phyloP scores from a whole-genome alignment of 768 basidiomycete species.

The Amanita inopinata region DNA sequence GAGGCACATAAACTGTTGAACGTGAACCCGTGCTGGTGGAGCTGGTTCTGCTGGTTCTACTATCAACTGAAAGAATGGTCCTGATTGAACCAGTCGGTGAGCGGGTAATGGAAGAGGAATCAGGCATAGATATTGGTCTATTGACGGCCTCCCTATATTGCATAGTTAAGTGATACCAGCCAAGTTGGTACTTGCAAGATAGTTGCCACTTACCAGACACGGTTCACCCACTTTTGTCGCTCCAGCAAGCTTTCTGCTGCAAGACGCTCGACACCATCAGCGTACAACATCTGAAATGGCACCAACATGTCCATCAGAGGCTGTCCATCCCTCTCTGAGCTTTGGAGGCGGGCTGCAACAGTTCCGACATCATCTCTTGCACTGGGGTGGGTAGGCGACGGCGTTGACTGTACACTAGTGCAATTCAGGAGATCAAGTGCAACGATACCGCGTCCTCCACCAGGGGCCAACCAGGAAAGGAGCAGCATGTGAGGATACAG shows the following conservation, averaged over 20 bases:
- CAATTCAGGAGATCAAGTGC: constrained; percentile 84
- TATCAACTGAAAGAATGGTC: constrained; percentile 55
- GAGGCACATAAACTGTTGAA: constrained; percentile 72
- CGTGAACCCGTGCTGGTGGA: constrained; percentile 37
- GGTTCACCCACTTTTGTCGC: constrained; percentile 84
- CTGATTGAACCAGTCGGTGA: constrained; percentile 52
- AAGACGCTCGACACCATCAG: constrained; percentile 81
- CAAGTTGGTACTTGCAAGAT: constrained; percentile 12
- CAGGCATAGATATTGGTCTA: constrained; percentile 36
- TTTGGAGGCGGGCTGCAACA: constrained; percentile 63
- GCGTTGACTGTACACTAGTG: constrained; percentile 74
- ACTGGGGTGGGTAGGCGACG: constrained; percentile 70
- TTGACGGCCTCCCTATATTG: constrained; percentile 79
- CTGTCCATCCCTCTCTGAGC: constrained; percentile 32
- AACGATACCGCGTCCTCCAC: constrained; percentile 77
- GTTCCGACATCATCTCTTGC: constrained; percentile 85
- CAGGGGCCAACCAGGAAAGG: constrained; percentile 79
- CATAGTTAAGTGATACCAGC: constrained; percentile 4
- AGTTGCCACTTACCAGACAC: constrained; percentile 56
- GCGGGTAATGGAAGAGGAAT: constrained; percentile 37
- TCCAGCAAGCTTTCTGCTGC: constrained; percentile 85
- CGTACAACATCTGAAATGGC: constrained; percentile 86
- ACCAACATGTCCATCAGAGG: constrained; percentile 65
- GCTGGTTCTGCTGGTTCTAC: constrained; percentile 31
- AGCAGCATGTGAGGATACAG: constrained; percentile 78